Evolutionary conservation across 208 protist species (phyloP).

Genomic region (Phytomonas francai): DNA sequence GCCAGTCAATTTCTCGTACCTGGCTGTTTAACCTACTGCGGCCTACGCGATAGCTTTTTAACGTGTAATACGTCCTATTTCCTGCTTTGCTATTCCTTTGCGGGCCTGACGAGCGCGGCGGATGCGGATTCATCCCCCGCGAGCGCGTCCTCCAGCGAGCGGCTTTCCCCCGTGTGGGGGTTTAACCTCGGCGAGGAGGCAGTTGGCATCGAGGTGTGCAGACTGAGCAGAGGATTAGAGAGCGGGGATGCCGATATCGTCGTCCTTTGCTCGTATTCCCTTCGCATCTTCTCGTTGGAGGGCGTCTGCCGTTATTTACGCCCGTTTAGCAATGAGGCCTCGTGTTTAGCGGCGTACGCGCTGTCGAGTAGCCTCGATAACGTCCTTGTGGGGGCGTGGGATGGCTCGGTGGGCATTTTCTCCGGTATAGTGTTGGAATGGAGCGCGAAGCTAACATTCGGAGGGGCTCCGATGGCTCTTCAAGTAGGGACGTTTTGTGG

Average conservation of each 20-base stretch:
- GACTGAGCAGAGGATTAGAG: constrained; percentile 29
- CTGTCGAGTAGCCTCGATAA: constrained; percentile 55
- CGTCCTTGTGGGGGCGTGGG: constrained; percentile 73
- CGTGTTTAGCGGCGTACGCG: constrained; percentile 50
- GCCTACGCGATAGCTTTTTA: constrained; percentile 43
- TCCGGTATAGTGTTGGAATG: constrained; percentile 82
- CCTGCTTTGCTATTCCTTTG: constrained; percentile 76
- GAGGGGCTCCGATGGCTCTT: constrained; percentile 44
- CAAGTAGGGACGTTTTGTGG: constrained; percentile 50
- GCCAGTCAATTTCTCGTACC: constrained; percentile 73
- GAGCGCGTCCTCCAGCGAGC: background rate
- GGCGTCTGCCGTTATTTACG: constrained; percentile 41
- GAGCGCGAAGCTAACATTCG: constrained; percentile 49
- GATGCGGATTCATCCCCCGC: constrained; percentile 10
- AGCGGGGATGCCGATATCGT: constrained; percentile 60
- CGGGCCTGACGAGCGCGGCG: constrained; percentile 34
- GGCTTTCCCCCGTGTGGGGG: constrained; percentile 41
- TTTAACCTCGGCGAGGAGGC: constrained; percentile 82
- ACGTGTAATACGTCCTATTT: constrained; percentile 79
- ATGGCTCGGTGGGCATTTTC: constrained; percentile 74
- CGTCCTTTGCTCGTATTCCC: constrained; percentile 61
- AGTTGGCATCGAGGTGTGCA: constrained; percentile 59
- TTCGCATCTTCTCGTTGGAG: constrained; percentile 59
- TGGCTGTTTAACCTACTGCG: constrained; percentile 58
- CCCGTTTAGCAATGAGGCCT: constrained; percentile 68